These are phyloP conservation scores for Leptographium galeiforme DNA, from an alignment of 2,329 filamentous ascomycete genomes.

Conservation along the genomic window DNA sequence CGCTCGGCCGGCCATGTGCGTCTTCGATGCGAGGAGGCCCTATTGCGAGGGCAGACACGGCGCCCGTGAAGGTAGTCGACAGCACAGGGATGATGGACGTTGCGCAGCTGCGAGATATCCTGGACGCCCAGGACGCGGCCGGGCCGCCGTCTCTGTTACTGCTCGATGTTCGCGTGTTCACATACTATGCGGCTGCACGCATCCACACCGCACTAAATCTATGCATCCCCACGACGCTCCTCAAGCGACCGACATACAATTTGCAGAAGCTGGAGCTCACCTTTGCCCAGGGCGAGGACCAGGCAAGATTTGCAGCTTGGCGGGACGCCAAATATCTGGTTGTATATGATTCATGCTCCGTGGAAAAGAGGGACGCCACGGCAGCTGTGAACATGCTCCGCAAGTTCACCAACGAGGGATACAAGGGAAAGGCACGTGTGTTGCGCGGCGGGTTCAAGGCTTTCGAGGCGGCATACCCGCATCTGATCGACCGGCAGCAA, in stretches of 20 bases:
- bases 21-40: slow-evolving; percentile 6
- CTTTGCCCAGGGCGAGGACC: slow-evolving; percentile 60
- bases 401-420: slow-evolving; percentile 82
- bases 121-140: slow-evolving; percentile 29
- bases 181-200: slow-evolving; percentile 63
- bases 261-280: slow-evolving; percentile 78
- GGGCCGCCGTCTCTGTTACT: slow-evolving; percentile 37
- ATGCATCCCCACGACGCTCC: slow-evolving; percentile 84
- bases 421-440: slow-evolving; percentile 58
- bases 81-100: slow-evolving; percentile 38
- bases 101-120: slow-evolving; percentile 39
- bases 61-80: slow-evolving; percentile 35
- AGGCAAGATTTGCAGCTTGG: slow-evolving; percentile 66
- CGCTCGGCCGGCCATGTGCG: slow-evolving; percentile 24
- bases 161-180: slow-evolving; percentile 75
- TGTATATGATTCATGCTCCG: slow-evolving; percentile 72
- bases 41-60: slow-evolving; percentile 31
- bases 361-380: slow-evolving; percentile 65
- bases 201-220: slow-evolving; percentile 77
- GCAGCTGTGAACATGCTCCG: slow-evolving; percentile 78
- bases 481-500: slow-evolving; percentile 43
- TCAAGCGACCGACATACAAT: slow-evolving; percentile 85
- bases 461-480: slow-evolving; percentile 55
- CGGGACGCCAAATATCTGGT: slow-evolving; percentile 60
- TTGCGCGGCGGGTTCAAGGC: slow-evolving; percentile 69